Conservation (phyloP, 352 stramenopile genomes). For the Salisapilia sapeloensis region DNA sequence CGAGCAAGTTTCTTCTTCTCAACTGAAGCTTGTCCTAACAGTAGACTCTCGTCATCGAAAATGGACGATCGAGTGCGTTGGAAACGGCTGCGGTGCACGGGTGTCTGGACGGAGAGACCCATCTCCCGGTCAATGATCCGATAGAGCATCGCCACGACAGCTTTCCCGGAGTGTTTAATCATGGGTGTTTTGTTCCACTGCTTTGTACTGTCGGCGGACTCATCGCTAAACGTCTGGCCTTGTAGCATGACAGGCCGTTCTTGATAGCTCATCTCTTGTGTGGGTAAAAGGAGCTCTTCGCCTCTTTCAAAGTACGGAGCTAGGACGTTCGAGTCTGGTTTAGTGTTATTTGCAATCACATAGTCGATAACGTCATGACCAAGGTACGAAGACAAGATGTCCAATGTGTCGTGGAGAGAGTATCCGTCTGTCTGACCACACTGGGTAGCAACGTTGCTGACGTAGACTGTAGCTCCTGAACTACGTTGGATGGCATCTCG, state of each 20-base stretch:
- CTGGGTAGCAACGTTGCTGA: conserved; percentile 77
- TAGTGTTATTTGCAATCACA: conserved; percentile 68
- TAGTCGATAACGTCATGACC: conserved; percentile 68
- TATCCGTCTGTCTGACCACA: conserved; percentile 69
- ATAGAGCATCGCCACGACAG: conserved; percentile 68
- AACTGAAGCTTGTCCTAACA: too few species aligned
- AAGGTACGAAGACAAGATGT: conserved; percentile 46
- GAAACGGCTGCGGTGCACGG: too few species aligned
- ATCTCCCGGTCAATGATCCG: conserved; percentile 78
- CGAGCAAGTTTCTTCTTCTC: too few species aligned
- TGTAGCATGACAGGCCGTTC: conserved; percentile 54
- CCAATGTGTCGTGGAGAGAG: conserved; percentile 47
- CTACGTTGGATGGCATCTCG: conserved; percentile 58
- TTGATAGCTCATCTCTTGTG: conserved; percentile 26
- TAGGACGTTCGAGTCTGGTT: conserved; percentile 29
- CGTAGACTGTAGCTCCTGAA: conserved; percentile 56
- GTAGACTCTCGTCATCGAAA: too few species aligned
- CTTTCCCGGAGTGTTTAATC: conserved; percentile 71
- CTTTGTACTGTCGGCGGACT: conserved; percentile 8
- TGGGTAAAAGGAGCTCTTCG: conserved; percentile 55
- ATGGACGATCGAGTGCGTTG: too few species aligned
- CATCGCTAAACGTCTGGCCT: conserved; percentile 63
- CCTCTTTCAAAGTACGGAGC: conserved; percentile 49
- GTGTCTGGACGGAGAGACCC: too few species aligned
- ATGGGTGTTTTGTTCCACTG: conserved; percentile 76